Percentiles rank a stretch among this genome's conserved stretches.
These are phyloP conservation scores for Boletus pseudo-olivaceus DNA, from an alignment of 768 basidiomycete species.

Conservation along the genomic window DNA sequence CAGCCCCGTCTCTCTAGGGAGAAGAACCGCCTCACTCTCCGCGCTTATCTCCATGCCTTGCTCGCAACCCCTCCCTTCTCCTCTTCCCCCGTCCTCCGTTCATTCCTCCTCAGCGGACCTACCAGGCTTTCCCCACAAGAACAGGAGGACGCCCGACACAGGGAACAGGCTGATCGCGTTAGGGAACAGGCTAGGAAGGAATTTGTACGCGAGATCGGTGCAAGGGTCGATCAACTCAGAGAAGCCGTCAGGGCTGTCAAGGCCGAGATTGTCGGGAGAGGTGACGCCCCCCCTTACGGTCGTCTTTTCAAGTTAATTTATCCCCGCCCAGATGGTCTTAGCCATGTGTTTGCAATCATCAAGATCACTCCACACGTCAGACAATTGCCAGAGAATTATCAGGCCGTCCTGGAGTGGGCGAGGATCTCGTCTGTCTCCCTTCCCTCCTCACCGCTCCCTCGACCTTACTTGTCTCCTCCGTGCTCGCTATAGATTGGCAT, in stretches of 20 bases:
- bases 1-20: conserved; percentile 67
- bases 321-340: conserved; percentile 69
- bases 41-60: conserved; percentile 85
- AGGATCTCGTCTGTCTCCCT: conserved; percentile 77
- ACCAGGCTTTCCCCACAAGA: conserved; percentile 69
- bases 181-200: conserved; percentile 83
- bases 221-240: conserved; percentile 80
- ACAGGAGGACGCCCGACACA: conserved; percentile 65
- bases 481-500: conserved; percentile 65
- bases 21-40: conserved; percentile 91
- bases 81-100: conserved; percentile 79
- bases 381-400: conserved; percentile 78
- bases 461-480: conserved; percentile 4
- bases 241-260: conserved; percentile 84
- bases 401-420: conserved; percentile 93
- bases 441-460: background rate
- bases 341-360: conserved; percentile 83
- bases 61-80: conserved; percentile 70
- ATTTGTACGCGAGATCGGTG: conserved; percentile 85
- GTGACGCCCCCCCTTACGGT: conserved; percentile 34
- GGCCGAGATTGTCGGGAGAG: conserved; percentile 88
- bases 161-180: conserved; percentile 86
- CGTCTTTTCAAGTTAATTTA: conserved; percentile 2
- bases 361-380: conserved; percentile 73
- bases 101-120: conserved; percentile 79